These are phyloP conservation scores for Apiospora sp. DNA, from an alignment of 2,329 filamentous ascomycete species.

Conservation along the genomic window DNA sequence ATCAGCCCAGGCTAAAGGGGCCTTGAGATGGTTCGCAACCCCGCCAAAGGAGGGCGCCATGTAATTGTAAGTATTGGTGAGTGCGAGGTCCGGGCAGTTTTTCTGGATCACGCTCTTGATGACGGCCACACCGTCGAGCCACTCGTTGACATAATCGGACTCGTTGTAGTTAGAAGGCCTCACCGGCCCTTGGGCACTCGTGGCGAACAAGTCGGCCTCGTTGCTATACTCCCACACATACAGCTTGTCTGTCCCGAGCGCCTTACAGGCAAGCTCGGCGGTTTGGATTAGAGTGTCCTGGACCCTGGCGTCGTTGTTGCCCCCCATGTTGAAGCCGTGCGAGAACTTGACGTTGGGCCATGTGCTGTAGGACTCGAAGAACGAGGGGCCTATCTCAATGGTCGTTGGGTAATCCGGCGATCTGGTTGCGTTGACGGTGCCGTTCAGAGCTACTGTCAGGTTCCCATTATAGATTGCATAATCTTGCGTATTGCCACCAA, in stretches of 20 bases:
- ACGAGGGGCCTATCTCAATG: slow-evolving; percentile 66
- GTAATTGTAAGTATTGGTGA: slow-evolving; percentile 32
- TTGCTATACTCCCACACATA: slow-evolving; percentile 71
- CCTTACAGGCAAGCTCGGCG: slow-evolving; percentile 64
- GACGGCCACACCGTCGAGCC: slow-evolving; percentile 60
- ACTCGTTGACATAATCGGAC: slow-evolving; percentile 62
- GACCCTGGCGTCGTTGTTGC: slow-evolving; percentile 56
- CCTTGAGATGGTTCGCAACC: slow-evolving; percentile 57
- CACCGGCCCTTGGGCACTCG: slow-evolving; percentile 58
- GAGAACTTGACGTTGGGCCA: slow-evolving; percentile 63
- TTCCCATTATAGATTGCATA: slow-evolving; percentile 66
- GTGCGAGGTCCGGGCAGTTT: slow-evolving; percentile 62
- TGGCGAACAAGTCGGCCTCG: slow-evolving; percentile 67
- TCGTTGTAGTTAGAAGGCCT: slow-evolving; percentile 63
- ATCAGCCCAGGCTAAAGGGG: slow-evolving; percentile 58
- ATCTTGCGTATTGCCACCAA: slow-evolving; percentile 74
- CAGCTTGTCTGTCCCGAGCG: slow-evolving; percentile 58
- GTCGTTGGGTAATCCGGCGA: slow-evolving; percentile 68
- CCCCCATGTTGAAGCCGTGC: slow-evolving; percentile 69
- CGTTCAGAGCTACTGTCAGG: slow-evolving; percentile 58
- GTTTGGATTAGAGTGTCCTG: slow-evolving; percentile 62
- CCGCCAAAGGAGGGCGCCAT: slow-evolving; percentile 67
- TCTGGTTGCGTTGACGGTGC: slow-evolving; percentile 56
- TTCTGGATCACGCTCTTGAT: slow-evolving; percentile 55
- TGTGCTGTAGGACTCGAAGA: slow-evolving; percentile 69